Base-by-base conservation (phyloP, 73 alveolate species). In the Symbiodinium natans region DNA sequence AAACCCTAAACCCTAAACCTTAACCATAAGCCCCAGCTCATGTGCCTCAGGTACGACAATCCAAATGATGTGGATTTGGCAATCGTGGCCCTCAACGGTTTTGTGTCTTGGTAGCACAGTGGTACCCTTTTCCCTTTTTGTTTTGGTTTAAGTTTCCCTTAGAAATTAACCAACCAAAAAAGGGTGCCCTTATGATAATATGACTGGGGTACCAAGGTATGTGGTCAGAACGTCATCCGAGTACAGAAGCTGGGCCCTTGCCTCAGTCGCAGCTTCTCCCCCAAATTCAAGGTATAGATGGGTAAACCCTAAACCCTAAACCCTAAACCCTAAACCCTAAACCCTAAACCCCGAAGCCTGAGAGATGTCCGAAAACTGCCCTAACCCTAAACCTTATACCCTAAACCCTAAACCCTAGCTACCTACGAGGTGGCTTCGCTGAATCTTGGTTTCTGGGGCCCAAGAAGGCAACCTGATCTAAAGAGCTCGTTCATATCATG, bases 141-240 rank as follows among this genome's bases (percentile, higher is more conserved):
- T 15, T 54, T 54, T 54, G 74, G 21, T 54, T 11, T 21, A 21
- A 11, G 21, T 54, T 11, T 54, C 29, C n/a, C n/a, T n/a, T n/a
- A n/a, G n/a, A n/a, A n/a, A n/a, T n/a, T n/a, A n/a, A n/a, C n/a
- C n/a, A n/a, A n/a, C n/a, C n/a, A n/a, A n/a, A n/a, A n/a, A n/a
- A n/a, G n/a, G n/a, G n/a, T n/a, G n/a, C n/a, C n/a, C n/a, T n/a
- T n/a, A n/a, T n/a, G n/a, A n/a, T n/a, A n/a, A n/a, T n/a, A n/a
- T n/a, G n/a, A n/a, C n/a, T 21, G 21, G 74, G 11, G 11, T 54
- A 21, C 74, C 11, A 54, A 21, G 29, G 68, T 52, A 33, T 71
- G 98, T 48, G 98, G 98, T 92, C 98, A 92, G 77, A 92, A 92
- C 90, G 98, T 92, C 90, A 92, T 92, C 40, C 98, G 98, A 42